Percentiles rank a stretch among this genome's conserved stretches.
Evolutionary conservation across 495 filamentous ascomycete species (phyloP).

Genomic region (Hypoxylon perforatum): DNA sequence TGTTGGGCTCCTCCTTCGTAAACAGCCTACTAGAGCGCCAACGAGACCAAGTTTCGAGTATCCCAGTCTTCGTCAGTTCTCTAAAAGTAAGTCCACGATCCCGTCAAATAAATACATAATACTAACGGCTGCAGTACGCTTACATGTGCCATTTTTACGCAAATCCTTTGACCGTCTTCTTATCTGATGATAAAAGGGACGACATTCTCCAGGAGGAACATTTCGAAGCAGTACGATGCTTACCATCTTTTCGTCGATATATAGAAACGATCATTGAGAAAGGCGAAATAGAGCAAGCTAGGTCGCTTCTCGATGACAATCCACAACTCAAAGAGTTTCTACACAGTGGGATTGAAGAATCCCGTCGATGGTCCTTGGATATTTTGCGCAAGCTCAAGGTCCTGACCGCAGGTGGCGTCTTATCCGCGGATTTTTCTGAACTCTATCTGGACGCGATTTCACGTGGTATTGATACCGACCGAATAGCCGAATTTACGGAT

Average conservation of each 20-base stretch:
- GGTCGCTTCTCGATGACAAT: constrained; percentile 55
- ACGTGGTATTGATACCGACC: constrained; percentile 47
- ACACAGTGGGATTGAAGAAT: constrained; percentile 35
- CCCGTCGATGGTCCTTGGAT: constrained; percentile 28
- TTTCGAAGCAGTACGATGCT: constrained; percentile 77
- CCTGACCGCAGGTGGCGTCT: constrained; percentile 22
- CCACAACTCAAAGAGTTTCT: constrained; percentile 38
- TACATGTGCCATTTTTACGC: constrained; percentile 98
- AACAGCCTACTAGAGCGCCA: constrained; percentile 78
- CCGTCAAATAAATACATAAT: not conserved
- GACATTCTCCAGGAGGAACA: constrained; percentile 66
- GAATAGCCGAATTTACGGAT: constrained; percentile 47
- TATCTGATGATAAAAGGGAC: constrained; percentile 50
- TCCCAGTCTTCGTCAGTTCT: constrained; percentile 80
- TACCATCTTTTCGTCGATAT: constrained; percentile 78
- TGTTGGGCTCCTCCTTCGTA: constrained; percentile 75
- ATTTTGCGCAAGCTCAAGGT: constrained; percentile 41
- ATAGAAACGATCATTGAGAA: constrained; percentile 55
- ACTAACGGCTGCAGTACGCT: constrained; percentile 69
- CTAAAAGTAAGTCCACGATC: constrained; percentile 71
- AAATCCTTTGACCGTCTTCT: constrained; percentile 82
- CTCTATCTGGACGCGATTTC: constrained; percentile 53
- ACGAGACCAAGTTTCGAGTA: constrained; percentile 84
- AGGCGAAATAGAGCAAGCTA: constrained; percentile 48
- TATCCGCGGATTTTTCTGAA: constrained; percentile 45